Evolutionary conservation across 2,329 filamentous ascomycete species (phyloP).

Genomic region (Cladophialophora chaetospira): DNA sequence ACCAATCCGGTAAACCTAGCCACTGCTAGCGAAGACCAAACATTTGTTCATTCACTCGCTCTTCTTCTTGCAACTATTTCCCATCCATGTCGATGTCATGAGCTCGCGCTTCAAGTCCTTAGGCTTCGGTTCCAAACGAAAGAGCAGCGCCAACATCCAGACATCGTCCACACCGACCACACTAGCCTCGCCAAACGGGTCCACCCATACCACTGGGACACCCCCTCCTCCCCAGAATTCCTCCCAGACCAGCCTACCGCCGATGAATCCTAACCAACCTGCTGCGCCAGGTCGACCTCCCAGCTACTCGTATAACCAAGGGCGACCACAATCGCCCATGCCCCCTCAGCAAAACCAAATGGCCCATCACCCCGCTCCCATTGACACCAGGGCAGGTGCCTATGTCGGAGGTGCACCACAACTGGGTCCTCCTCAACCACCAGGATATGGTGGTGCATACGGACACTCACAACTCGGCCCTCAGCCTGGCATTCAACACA

Average conservation of each 20-base stretch:
- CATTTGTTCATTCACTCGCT: constrained; percentile 17
- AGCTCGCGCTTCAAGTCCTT: constrained; percentile 54
- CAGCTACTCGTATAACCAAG: constrained; percentile 61
- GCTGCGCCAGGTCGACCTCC: constrained; percentile 62
- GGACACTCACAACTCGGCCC: constrained; percentile 23
- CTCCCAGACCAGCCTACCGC: constrained; percentile 55
- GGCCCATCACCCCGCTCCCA: constrained; percentile 52
- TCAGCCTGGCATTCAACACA: constrained; percentile 35
- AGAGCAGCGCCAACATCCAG: constrained; percentile 51
- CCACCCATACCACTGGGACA: constrained; percentile 37
- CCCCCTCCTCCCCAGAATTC: constrained; percentile 44
- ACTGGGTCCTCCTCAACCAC: constrained; percentile 43
- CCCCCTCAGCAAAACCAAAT: constrained; percentile 46
- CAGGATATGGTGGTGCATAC: constrained; percentile 46
- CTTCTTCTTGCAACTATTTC: constrained; percentile 15
- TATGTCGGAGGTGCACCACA: constrained; percentile 50
- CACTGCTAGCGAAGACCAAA: background rate
- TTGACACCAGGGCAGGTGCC: constrained; percentile 54
- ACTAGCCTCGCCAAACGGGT: constrained; percentile 33
- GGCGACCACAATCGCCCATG: constrained; percentile 57
- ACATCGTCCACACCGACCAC: constrained; percentile 34
- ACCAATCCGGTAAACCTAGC: background rate
- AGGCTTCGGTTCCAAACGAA: constrained; percentile 52
- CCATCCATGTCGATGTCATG: constrained; percentile 50
- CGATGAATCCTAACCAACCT: constrained; percentile 50